Evolutionary conservation across 352 stramenopile species (phyloP).

Genomic region (Pythium sp.): DNA sequence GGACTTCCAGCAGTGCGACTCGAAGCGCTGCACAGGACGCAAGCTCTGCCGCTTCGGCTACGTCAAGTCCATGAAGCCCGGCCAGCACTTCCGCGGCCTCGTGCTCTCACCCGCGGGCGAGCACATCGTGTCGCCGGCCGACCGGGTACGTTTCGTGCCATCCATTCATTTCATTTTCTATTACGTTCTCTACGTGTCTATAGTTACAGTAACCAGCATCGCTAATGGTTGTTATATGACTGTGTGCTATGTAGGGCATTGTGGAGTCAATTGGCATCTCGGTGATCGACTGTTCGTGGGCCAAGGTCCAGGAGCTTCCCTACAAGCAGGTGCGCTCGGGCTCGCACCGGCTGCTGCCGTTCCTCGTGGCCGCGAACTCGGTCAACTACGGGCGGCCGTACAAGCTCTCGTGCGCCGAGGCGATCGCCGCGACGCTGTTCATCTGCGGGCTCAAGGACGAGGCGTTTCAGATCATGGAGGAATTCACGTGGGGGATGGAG

Average conservation of each 20-base stretch:
- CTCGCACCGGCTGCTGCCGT: conserved; percentile 95
- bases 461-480: conserved; percentile 87
- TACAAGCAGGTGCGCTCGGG: conserved; percentile 93
- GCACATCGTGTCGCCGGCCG: conserved; percentile 88
- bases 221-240: background rate
- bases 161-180: background rate
- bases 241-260: conserved; percentile 29
- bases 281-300: conserved; percentile 98
- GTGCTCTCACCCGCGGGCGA: conserved; percentile 92
- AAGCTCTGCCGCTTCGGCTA: conserved; percentile 92
- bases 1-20: conserved; percentile 95
- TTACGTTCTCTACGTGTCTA: background rate
- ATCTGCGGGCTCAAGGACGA: conserved; percentile 94
- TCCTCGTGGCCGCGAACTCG: conserved; percentile 97
- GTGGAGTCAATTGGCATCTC: conserved; percentile 89
- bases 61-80: conserved; percentile 91
- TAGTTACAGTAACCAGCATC: background rate
- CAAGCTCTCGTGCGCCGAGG: conserved; percentile 97
- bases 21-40: conserved; percentile 92
- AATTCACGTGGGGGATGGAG: conserved; percentile 93
- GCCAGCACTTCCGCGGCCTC: conserved; percentile 92
- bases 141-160: conserved; percentile 39
- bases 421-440: conserved; percentile 96
- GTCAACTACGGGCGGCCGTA: conserved; percentile 98
- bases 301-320: conserved; percentile 93